Evolutionary conservation across 108 stramenopile species (phyloP), one percentile per base, ranked within the genome.

Genomic region (Epithemia pelagica): DNA sequence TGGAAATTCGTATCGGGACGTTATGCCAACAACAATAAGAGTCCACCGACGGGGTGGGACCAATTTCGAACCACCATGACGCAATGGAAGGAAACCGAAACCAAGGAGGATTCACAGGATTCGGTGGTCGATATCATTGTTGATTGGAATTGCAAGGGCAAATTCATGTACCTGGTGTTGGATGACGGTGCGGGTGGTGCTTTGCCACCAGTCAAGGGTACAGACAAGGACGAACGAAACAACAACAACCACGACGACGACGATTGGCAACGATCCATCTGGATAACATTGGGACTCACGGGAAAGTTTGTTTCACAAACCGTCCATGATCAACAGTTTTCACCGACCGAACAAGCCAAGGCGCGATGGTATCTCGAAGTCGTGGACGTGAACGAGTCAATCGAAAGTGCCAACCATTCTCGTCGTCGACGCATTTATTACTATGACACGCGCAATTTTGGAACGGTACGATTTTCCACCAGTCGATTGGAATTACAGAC

Each of bases 261-360:
- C 28, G 86, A 92, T 66, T 88, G 62, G 62, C 84, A 86, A 68
- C 74, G 88, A 25, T 83, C 82, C 59, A 87, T 90, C 10, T 94
- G 89, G 89, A 85, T 94, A 26, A 94, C 92, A 0, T 70, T 94
- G 0, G 92, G 92, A 15, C 90, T 94, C 89, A 82, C 82, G 28
- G 92, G 92, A 57, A 71, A 75, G 32, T 91, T 94, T 71, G 76
- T 86, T 0, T 76, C 37, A 61, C 80, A 67, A 66, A 53, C 28
- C 52, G 58, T n/a, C 58, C 82, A 74, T 64, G 30, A 51, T 26
- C 61, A 64, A 15, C 68, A 77, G 53, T 5, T 10, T 10, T 5
- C 5, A 46, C 15, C 15, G 37, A 5, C 37, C 37, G 10, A 10
- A 15, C 37, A 46, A 46, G 37, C 37, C 15, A 62, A 67, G 20